Base-by-base conservation (phyloP, 129 eudicot genomes). In the Smallanthus sonchifolius region DNA sequence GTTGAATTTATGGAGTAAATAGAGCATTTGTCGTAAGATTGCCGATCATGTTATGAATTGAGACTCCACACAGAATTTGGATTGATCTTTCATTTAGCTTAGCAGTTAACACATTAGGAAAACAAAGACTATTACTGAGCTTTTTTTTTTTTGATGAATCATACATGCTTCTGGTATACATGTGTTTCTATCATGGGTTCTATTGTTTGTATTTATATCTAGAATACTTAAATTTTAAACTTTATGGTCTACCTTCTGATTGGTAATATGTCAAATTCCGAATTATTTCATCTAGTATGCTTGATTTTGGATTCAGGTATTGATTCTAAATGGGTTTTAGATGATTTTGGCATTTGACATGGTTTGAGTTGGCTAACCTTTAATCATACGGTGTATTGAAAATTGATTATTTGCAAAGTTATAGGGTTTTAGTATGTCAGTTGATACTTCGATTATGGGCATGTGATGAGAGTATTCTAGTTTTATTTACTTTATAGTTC, bases 121-220 rank as follows among this genome's bases (percentile, higher is more conserved):
- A 42, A 30, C 69, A 42, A 40, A 73, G 45, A 69, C 48, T 70
- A 1, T 35, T 35, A 17, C 38, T 56, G 40, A 35, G 2, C n/a
- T 6, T 11, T 44, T 15, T 0, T 59, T 37, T 20, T 57, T 28
- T 15, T 74, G 60, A 60, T 73, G 16, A 57, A 24, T 38, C 24
- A 15, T 57, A 38, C 40, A 37, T 72, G 76, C 67, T 56, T 72
- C 75, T 49, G 35, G 30, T 36, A 51, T 51, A 52, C 49, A 37
- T 52, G 45, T 73, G 20, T 16, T 32, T 32, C 14, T 2, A 20
- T 70, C 75, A 70, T 35, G 63, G 63, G n/a, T 72, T 55, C 16
- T 47, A 34, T n/a, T 40, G 59, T 24, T 42, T 43, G 45, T 73
- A 60, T 28, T 39, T 56, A 0, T 16, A 20, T n/a, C 40, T 14